A percentile compares a stretch with the other conserved stretches of the same genome.
Evolutionary conservation across 2,329 filamentous ascomycete genomes (phyloP).

Genomic region (Lachnellula cervina): DNA sequence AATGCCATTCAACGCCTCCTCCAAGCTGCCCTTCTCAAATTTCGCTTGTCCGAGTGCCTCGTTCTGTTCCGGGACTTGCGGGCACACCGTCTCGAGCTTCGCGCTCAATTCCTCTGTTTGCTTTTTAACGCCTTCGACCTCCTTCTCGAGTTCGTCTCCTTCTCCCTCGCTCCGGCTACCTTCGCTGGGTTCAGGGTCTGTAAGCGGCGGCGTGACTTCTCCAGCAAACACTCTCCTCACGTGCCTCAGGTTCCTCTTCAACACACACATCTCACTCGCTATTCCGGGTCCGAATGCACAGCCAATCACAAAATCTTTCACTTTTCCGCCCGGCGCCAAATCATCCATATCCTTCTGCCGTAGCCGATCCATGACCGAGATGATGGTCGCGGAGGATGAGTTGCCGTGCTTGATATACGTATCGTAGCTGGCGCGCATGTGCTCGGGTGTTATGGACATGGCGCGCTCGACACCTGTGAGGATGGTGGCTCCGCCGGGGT

Average conservation of each 20-base stretch:
- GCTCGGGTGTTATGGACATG: constrained; percentile 54
- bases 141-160: constrained; percentile 13
- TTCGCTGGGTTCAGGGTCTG: constrained; percentile 19
- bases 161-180: constrained; percentile 28
- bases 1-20: constrained; percentile 29
- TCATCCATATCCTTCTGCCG: constrained; percentile 56
- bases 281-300: constrained; percentile 69
- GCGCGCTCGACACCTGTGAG: constrained; percentile 56
- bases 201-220: constrained; percentile 29
- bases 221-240: constrained; percentile 23
- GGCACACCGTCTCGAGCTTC: constrained; percentile 17
- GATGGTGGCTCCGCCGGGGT: constrained; percentile 65
- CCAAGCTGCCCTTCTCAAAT: constrained; percentile 13
- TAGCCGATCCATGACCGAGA: constrained; percentile 60
- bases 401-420: constrained; percentile 66
- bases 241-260: constrained; percentile 40
- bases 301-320: constrained; percentile 56
- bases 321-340: constrained; percentile 45
- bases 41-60: constrained; percentile 2
- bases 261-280: constrained; percentile 61
- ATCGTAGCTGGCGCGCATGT: constrained; percentile 66
- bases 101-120: constrained; percentile 14
- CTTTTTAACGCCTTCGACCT: constrained; percentile 16
- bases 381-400: constrained; percentile 63
- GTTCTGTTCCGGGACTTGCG: constrained; percentile 16